Evolutionary conservation across 2,329 filamentous ascomycete species (phyloP).

Genomic region (Rachicladosporium sp.): DNA sequence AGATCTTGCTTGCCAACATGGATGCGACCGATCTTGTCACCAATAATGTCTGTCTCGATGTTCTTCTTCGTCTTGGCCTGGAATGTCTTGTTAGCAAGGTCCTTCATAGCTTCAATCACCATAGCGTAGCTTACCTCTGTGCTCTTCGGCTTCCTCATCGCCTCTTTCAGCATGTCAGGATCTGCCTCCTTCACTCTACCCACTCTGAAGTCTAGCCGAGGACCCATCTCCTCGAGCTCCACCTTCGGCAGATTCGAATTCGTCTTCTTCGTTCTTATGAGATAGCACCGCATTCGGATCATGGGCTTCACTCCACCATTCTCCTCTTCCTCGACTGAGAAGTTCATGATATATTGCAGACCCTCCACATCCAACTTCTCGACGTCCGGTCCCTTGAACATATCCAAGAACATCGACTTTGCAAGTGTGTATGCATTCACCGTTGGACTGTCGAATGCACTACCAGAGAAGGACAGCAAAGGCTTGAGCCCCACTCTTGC

Average conservation of each 20-base stretch:
- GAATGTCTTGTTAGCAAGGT: no score
- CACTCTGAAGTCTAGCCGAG: slow-evolving; percentile 80
- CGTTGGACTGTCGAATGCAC: slow-evolving; percentile 72
- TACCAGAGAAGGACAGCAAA: slow-evolving; percentile 81
- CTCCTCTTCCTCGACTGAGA: slow-evolving; percentile 54
- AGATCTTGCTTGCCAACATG: slow-evolving; percentile 88
- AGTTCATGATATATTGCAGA: slow-evolving; percentile 76
- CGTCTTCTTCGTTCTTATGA: slow-evolving; percentile 73
- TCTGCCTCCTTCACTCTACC: slow-evolving; percentile 73
- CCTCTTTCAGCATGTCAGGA: slow-evolving; percentile 70
- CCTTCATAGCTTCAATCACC: no score
- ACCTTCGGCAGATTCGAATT: slow-evolving; percentile 70
- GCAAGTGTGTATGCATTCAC: slow-evolving; percentile 70
- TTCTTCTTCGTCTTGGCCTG: slow-evolving; percentile 81
- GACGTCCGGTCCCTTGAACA: slow-evolving; percentile 74
- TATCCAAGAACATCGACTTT: slow-evolving; percentile 77
- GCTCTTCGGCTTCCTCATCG: slow-evolving; percentile 72
- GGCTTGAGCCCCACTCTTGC: slow-evolving; percentile 70
- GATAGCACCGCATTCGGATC: slow-evolving; percentile 64
- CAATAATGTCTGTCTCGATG: slow-evolving; percentile 77
- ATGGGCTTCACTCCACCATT: slow-evolving; percentile 30
- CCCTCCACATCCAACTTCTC: slow-evolving; percentile 89
- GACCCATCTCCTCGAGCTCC: slow-evolving; percentile 90
- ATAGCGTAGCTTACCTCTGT: slow-evolving; percentile 56
- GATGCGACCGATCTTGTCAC: slow-evolving; percentile 90